These are phyloP conservation scores for Penicillium sp. DNA, from an alignment of 2,329 filamentous ascomycete genomes.

Conservation along the genomic window DNA sequence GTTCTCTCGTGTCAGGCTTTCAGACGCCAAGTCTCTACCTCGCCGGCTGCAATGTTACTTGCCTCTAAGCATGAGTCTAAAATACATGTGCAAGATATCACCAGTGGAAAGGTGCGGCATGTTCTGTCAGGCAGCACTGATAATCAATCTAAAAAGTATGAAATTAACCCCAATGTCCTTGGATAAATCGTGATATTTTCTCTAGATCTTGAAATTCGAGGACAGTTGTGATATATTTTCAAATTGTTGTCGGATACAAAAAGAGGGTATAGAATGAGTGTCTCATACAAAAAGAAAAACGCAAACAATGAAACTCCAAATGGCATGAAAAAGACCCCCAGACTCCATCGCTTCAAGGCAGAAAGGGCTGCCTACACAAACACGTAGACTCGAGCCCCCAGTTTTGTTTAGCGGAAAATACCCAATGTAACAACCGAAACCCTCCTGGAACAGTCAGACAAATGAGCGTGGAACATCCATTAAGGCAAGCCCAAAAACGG, in stretches of 20 bases:
- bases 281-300: not conserved
- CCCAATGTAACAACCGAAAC: not conserved
- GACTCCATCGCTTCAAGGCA: conserved; percentile 10
- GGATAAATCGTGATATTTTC: too few relatives aligned
- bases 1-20: not conserved
- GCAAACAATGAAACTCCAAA: not conserved
- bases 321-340: not conserved
- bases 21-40: too few relatives aligned
- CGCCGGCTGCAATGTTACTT: too few relatives aligned
- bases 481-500: not conserved
- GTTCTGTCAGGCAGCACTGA: too few relatives aligned
- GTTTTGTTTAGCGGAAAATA: conserved; percentile 14
- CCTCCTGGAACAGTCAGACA: not conserved
- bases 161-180: too few relatives aligned
- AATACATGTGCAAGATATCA: too few relatives aligned
- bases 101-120: too few relatives aligned
- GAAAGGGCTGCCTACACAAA: not conserved
- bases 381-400: not conserved
- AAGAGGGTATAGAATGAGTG: conserved; percentile 16
- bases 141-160: too few relatives aligned
- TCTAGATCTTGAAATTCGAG: not conserved
- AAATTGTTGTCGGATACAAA: not conserved
- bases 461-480: not conserved
- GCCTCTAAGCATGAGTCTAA: too few relatives aligned
- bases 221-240: not conserved